Evolutionary conservation across 768 basidiomycete species (phyloP).

Genomic region (Thelephora aurantiotincta): DNA sequence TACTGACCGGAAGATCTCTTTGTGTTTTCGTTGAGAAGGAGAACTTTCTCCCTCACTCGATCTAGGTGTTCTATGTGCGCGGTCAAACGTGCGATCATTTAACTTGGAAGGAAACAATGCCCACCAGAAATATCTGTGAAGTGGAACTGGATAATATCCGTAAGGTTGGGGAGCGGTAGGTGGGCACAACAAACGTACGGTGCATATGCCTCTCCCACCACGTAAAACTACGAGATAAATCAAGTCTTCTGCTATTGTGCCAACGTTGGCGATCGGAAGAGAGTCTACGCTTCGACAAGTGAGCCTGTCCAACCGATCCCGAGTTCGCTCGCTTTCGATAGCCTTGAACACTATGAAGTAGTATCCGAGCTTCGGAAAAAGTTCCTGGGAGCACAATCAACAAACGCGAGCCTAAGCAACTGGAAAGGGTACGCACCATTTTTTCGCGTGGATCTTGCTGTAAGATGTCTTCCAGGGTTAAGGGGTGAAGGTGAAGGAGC

Average conservation of each 20-base stretch:
- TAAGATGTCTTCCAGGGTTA: conserved; percentile 87
- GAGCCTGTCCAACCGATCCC: conserved; percentile 22
- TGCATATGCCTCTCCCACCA: conserved; percentile 56
- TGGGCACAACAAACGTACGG: conserved; percentile 26
- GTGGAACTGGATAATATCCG: conserved; percentile 49
- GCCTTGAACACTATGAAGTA: conserved; percentile 87
- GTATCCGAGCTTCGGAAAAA: conserved; percentile 83
- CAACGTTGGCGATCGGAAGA: conserved; percentile 20
- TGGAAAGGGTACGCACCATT: conserved; percentile 17
- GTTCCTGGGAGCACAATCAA: conserved; percentile 24
- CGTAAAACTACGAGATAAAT: conserved; percentile 84
- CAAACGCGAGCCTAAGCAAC: background rate
- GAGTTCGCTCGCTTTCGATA: conserved; percentile 42
- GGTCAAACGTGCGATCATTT: background rate
- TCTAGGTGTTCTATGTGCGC: conserved; percentile 50
- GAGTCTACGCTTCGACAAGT: conserved; percentile 12
- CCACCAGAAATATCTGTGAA: conserved; percentile 66
- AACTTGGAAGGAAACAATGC: background rate
- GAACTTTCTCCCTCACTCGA: conserved; percentile 57
- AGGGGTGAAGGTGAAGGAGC: conserved; percentile 79
- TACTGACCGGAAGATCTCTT: conserved; percentile 59
- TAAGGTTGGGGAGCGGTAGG: background rate
- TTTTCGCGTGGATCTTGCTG: conserved; percentile 90
- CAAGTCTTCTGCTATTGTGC: conserved; percentile 57
- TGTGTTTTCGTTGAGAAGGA: conserved; percentile 42